Conservation (phyloP, 2,329 filamentous ascomycete genomes). For the Trichoderma sp. region DNA sequence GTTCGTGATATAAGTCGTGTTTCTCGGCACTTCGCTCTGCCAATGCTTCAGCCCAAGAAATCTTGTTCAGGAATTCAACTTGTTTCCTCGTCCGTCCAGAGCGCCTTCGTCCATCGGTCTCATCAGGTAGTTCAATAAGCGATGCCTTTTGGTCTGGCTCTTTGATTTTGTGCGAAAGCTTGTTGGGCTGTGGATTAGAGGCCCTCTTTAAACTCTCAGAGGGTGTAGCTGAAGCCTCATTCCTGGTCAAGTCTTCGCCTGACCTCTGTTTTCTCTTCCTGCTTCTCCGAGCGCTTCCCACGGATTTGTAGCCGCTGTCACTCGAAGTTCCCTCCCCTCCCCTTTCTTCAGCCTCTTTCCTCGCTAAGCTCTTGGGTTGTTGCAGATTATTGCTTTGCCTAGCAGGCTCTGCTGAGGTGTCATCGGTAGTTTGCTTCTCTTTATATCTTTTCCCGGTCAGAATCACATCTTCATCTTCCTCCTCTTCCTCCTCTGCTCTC, state of each 20-base stretch:
- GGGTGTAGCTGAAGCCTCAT: background rate
- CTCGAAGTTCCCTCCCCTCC: constrained; percentile 1
- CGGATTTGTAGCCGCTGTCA: constrained; percentile 2
- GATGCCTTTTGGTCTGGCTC: background rate
- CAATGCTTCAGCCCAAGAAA: constrained; percentile 30
- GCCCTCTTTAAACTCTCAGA: background rate
- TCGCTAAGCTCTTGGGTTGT: background rate
- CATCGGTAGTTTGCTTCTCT: background rate
- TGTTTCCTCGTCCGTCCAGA: constrained; percentile 31
- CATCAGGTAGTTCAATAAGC: constrained; percentile 15
- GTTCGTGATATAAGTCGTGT: constrained; percentile 20
- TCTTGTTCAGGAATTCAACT: constrained; percentile 31
- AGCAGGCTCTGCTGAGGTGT: background rate
- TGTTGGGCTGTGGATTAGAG: background rate
- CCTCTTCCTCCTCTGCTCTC: constrained; percentile 25
- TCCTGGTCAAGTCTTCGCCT: background rate
- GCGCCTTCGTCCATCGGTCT: constrained; percentile 22
- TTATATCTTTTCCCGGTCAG: constrained; percentile 19
- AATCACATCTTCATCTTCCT: constrained; percentile 24
- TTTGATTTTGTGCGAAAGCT: background rate
- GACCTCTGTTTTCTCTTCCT: constrained; percentile 10
- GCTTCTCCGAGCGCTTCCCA: background rate
- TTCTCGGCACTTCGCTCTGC: constrained; percentile 17
- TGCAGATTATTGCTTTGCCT: background rate
- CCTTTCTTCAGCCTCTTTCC: background rate